These are phyloP conservation scores for Tubosaeta sp. DNA, from an alignment of 768 basidiomycete species.

Conservation along the genomic window DNA sequence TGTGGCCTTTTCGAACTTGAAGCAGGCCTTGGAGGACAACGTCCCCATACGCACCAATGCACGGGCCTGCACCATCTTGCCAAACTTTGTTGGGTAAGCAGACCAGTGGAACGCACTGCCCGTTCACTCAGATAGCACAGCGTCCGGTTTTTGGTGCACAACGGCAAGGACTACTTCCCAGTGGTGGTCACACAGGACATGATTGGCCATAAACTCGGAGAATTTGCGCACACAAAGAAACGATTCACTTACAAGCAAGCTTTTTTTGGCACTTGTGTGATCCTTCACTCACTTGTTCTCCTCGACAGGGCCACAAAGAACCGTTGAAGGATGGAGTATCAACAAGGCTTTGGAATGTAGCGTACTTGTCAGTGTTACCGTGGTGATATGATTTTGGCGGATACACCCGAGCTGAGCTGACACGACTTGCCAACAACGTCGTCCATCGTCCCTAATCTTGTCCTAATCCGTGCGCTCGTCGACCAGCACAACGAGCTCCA, in stretches of 20 bases:
- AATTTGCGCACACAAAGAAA: constrained; percentile 89
- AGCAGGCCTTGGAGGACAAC: constrained; percentile 74
- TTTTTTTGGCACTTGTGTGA: not conserved
- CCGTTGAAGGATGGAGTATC: constrained; percentile 14
- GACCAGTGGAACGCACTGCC: not conserved
- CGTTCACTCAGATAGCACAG: constrained; percentile 35
- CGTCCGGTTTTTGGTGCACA: constrained; percentile 88
- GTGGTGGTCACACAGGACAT: constrained; percentile 91
- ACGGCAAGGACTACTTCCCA: constrained; percentile 86
- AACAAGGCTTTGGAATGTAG: not conserved
- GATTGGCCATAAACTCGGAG: constrained; percentile 97
- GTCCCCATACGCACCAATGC: constrained; percentile 87
- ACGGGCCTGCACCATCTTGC: constrained; percentile 86
- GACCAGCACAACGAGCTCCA: constrained; percentile 7
- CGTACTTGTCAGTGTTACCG: constrained; percentile 20
- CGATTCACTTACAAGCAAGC: constrained; percentile 82
- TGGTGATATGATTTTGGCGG: constrained; percentile 27
- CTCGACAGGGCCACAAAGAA: constrained; percentile 39
- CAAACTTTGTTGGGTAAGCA: constrained; percentile 90
- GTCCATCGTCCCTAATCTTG: not conserved
- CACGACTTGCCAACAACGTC: constrained; percentile 3
- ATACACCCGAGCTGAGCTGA: constrained; percentile 28
- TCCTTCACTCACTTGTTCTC: constrained; percentile 1
- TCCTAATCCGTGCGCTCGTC: constrained; percentile 1
- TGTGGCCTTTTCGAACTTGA: constrained; percentile 85